A percentile compares a stretch with the other conserved stretches of the same genome.
phyloP scores from a whole-genome alignment of 768 basidiomycete species.

The Lyophyllum atratum region DNA sequence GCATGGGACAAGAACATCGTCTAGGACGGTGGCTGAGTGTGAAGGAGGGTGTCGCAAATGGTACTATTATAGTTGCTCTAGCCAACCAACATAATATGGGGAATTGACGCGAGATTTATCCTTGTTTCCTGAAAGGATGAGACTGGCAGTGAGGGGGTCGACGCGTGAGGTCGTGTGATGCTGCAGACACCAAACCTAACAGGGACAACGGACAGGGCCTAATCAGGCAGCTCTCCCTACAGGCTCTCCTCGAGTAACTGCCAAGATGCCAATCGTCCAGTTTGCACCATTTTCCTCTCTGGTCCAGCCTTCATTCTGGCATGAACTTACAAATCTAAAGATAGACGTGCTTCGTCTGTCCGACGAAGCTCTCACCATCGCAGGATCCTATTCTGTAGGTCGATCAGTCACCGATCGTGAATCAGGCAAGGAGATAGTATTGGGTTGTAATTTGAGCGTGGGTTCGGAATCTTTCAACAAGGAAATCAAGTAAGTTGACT shows the following conservation, averaged over 20 bases:
- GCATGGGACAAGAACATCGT: slow-evolving; percentile 85
- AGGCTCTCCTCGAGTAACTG: background rate
- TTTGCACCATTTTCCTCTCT: slow-evolving; percentile 88
- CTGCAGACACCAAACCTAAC: no score
- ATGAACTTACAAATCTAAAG: slow-evolving; percentile 85
- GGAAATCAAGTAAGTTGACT: slow-evolving; percentile 39
- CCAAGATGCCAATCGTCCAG: slow-evolving; percentile 68
- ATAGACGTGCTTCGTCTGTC: slow-evolving; percentile 87
- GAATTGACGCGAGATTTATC: no score
- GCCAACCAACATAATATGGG: no score
- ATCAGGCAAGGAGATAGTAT: slow-evolving; percentile 69
- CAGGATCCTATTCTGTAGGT: slow-evolving; percentile 71
- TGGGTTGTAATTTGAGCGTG: slow-evolving; percentile 68
- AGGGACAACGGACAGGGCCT: no score
- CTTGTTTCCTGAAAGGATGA: no score
- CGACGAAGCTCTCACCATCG: slow-evolving; percentile 64
- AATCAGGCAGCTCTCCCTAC: no score
- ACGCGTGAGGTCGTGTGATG: no score
- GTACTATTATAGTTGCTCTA: slow-evolving; percentile 57
- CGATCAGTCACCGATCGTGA: slow-evolving; percentile 74
- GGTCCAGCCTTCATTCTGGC: slow-evolving; percentile 93
- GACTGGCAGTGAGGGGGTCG: no score
- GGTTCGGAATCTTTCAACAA: slow-evolving; percentile 66
- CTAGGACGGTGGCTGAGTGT: slow-evolving; percentile 86
- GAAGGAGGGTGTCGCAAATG: slow-evolving; percentile 76